Percentiles rank a stretch among this genome's conserved stretches.
Conservation (phyloP, 306 rosid species). For the Prunus mongolica region DNA sequence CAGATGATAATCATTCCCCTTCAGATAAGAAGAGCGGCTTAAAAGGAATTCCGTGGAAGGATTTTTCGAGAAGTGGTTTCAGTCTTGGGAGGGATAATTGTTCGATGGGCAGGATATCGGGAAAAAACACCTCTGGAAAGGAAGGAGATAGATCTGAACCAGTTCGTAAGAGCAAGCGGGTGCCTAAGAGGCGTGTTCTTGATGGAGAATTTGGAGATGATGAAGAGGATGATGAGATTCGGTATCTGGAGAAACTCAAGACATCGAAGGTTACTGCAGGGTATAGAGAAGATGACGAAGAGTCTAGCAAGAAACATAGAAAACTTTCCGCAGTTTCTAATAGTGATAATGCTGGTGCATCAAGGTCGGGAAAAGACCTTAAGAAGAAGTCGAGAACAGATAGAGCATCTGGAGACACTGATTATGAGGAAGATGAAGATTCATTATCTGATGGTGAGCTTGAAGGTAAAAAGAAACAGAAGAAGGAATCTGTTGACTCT, state of each 20-base stretch:
- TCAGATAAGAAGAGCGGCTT: slow-evolving; percentile 57
- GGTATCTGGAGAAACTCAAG: slow-evolving; percentile 86
- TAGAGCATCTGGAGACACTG: slow-evolving; percentile 34
- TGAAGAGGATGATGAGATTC: slow-evolving; percentile 79
- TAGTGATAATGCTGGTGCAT: slow-evolving; percentile 49
- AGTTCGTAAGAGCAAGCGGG: slow-evolving; percentile 77
- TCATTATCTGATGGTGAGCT: slow-evolving; percentile 68
- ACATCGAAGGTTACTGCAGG: slow-evolving; percentile 61
- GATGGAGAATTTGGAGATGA: slow-evolving; percentile 67
- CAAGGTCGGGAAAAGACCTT: slow-evolving; percentile 36
- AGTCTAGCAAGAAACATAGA: slow-evolving; percentile 66
- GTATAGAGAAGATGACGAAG: slow-evolving; percentile 68
- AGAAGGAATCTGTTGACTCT: slow-evolving; percentile 71
- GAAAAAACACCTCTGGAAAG: slow-evolving; percentile 44
- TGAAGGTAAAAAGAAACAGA: slow-evolving; percentile 69
- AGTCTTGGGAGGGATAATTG: slow-evolving; percentile 62
- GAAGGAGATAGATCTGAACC: slow-evolving; percentile 64
- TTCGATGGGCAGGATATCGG: slow-evolving; percentile 49
- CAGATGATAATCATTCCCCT: slow-evolving; percentile 53
- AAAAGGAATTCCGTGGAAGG: slow-evolving; percentile 94
- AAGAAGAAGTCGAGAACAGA: slow-evolving; percentile 39
- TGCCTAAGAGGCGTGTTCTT: slow-evolving; percentile 67
- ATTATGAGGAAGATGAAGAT: slow-evolving; percentile 64
- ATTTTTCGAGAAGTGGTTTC: slow-evolving; percentile 68
- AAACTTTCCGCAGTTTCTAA: slow-evolving; percentile 75